These are phyloP conservation scores for Aspergillus brunneoviolaceus DNA, from an alignment of 2,329 filamentous ascomycete species.

Conservation along the genomic window DNA sequence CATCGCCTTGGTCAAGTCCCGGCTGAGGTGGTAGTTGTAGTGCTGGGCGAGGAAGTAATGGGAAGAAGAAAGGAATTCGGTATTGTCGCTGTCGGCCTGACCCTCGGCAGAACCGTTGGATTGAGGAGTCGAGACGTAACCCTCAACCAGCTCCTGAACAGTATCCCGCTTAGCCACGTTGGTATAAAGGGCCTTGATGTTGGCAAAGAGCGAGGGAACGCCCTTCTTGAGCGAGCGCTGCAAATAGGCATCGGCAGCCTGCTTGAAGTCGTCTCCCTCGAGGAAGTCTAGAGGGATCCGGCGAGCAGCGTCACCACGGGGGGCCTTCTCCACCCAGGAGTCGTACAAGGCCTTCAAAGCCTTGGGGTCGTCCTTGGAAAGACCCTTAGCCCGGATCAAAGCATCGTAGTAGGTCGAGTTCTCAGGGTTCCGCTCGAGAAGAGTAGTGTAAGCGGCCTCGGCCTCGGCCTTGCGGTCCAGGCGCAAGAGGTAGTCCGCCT, in stretches of 20 bases:
- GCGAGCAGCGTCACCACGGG: slow-evolving; percentile 79
- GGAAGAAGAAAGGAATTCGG: slow-evolving; percentile 70
- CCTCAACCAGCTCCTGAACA: slow-evolving; percentile 72
- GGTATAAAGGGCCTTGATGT: slow-evolving; percentile 88
- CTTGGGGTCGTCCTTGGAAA: slow-evolving; percentile 61
- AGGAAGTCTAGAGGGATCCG: slow-evolving; percentile 89
- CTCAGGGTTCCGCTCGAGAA: slow-evolving; percentile 86
- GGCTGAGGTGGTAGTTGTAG: slow-evolving; percentile 88
- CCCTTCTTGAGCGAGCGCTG: slow-evolving; percentile 85
- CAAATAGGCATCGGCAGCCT: slow-evolving; percentile 76
- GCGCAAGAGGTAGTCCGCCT: slow-evolving; percentile 78
- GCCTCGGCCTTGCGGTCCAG: slow-evolving; percentile 78
- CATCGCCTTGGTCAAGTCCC: slow-evolving; percentile 77
- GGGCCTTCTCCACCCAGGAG: slow-evolving; percentile 76
- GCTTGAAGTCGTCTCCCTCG: slow-evolving; percentile 74
- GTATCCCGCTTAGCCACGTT: slow-evolving; percentile 74
- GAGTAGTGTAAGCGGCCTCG: slow-evolving; percentile 72
- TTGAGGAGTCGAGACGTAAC: slow-evolving; percentile 62
- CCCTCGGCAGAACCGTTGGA: slow-evolving; percentile 52
- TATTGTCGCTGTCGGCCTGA: slow-evolving; percentile 52
- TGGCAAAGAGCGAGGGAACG: slow-evolving; percentile 93
- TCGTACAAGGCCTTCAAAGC: slow-evolving; percentile 74
- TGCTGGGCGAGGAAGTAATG: slow-evolving; percentile 95
- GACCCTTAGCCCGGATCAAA: slow-evolving; percentile 66
- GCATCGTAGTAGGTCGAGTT: slow-evolving; percentile 82